Conservation (phyloP, 2,329 filamentous ascomycete species). For the Zymoseptoria crescenta region DNA sequence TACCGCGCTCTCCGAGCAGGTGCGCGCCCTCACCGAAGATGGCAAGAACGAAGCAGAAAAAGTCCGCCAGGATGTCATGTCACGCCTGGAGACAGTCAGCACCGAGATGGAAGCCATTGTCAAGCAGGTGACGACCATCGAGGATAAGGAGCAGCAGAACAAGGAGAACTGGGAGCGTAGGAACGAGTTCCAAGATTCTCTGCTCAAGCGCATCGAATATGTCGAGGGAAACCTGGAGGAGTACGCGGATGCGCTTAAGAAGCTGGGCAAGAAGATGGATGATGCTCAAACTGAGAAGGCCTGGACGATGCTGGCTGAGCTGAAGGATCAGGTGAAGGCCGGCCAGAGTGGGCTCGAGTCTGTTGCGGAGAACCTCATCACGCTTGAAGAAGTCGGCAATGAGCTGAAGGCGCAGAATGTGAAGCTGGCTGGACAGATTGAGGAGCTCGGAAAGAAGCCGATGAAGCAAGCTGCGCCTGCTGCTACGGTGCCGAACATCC, state of each 20-base stretch:
- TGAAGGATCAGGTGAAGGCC: slow-evolving; percentile 14
- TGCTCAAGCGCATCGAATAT: slow-evolving; percentile 17
- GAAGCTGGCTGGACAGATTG: slow-evolving; percentile 10
- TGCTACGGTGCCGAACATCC: not conserved
- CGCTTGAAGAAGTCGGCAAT: slow-evolving; percentile 14
- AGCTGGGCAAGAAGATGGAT: slow-evolving; percentile 19
- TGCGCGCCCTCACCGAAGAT: slow-evolving; percentile 8
- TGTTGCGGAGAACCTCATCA: slow-evolving; percentile 10
- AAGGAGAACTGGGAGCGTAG: slow-evolving; percentile 12
- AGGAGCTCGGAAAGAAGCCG: slow-evolving; percentile 5
- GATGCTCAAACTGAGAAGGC: slow-evolving; percentile 9
- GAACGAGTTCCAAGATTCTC: slow-evolving; percentile 15
- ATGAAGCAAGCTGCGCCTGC: not conserved
- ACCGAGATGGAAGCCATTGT: slow-evolving; percentile 12
- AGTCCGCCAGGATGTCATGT: slow-evolving; percentile 9
- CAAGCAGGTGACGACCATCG: slow-evolving; percentile 12
- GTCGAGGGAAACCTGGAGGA: slow-evolving; percentile 15
- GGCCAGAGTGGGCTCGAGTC: slow-evolving; percentile 9
- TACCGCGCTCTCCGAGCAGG: slow-evolving; percentile 10
- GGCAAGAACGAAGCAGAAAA: slow-evolving; percentile 5
- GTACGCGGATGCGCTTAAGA: slow-evolving; percentile 14
- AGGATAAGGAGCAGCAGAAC: slow-evolving; percentile 5
- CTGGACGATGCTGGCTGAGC: slow-evolving; percentile 7
- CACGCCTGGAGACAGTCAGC: slow-evolving; percentile 6
- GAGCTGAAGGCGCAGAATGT: slow-evolving; percentile 15